Evolutionary conservation across 176 grass and related monocot species (phyloP).

Genomic region (Microstegium vimineum): DNA sequence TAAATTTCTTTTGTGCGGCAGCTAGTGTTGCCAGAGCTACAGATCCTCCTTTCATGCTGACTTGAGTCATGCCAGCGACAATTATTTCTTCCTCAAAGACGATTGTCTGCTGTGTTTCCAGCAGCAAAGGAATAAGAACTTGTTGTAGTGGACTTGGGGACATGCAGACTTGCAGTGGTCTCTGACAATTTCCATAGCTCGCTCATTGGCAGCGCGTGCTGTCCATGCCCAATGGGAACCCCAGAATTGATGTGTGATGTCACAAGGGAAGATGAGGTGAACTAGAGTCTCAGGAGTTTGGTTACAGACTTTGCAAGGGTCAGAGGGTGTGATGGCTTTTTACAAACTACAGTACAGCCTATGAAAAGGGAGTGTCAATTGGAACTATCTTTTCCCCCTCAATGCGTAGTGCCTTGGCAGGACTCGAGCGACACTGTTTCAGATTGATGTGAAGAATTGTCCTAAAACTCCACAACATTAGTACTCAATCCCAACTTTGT

Average conservation of each 20-base stretch:
- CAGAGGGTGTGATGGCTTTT: not conserved
- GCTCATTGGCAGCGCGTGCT: not conserved
- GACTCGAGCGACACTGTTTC: not conserved
- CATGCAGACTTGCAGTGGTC: not conserved
- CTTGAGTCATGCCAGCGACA: too few relatives aligned
- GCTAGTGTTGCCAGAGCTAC: not conserved
- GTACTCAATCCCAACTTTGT: not conserved
- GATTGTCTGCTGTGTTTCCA: not conserved
- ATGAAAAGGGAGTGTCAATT: not conserved
- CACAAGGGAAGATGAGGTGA: not conserved
- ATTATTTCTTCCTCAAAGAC: too few relatives aligned
- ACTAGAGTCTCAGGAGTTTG: not conserved
- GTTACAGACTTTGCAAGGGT: not conserved
- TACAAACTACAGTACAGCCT: constrained; percentile 9
- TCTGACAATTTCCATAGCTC: not conserved
- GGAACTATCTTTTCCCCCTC: not conserved
- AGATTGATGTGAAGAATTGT: not conserved
- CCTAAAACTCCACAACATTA: not conserved
- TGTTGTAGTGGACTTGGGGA: not conserved
- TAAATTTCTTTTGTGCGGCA: not conserved
- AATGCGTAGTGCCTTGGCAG: not conserved
- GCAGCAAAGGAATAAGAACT: not conserved
- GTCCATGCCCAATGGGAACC: not conserved
- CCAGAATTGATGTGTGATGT: too few relatives aligned
- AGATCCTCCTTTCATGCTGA: too few relatives aligned